Evolutionary conservation across 495 filamentous ascomycete species (phyloP).

Genomic region (Choiromyces venosus): DNA sequence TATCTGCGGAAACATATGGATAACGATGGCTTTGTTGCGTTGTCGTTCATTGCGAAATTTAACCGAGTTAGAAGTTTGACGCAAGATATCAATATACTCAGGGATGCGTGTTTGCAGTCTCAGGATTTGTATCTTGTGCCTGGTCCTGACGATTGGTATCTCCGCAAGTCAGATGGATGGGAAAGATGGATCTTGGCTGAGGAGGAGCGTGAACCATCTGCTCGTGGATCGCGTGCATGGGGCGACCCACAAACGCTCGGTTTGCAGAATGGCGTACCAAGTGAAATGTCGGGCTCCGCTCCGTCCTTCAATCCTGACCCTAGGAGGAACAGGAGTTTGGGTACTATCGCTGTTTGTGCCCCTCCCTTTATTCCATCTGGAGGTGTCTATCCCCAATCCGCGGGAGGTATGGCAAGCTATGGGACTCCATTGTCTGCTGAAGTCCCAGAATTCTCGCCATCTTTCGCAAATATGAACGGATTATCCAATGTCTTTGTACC

Average conservation of each 20-base stretch:
- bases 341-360: conserved; percentile 20
- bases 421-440: conserved; percentile 64
- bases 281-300: conserved; percentile 40
- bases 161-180: conserved; percentile 75
- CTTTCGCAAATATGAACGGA: conserved; percentile 34
- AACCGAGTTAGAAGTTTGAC: conserved; percentile 74
- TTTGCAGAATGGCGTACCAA: conserved; percentile 23
- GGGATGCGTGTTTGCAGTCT: conserved; percentile 65
- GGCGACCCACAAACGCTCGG: conserved; percentile 14
- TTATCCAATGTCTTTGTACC: conserved; percentile 7
- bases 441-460: conserved; percentile 71
- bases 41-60: conserved; percentile 72
- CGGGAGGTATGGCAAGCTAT: conserved; percentile 10
- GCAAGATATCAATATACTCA: conserved; percentile 65
- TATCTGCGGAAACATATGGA: conserved; percentile 91
- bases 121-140: conserved; percentile 62
- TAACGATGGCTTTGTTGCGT: conserved; percentile 79
- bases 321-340: conserved; percentile 20
- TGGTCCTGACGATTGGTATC: conserved; percentile 66
- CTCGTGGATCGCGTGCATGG: conserved; percentile 35
- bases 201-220: conserved; percentile 56
- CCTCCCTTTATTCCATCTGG: conserved; percentile 27
- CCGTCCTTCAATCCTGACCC: conserved; percentile 32
- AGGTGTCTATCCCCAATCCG: conserved; percentile 14
- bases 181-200: conserved; percentile 68